A percentile compares a stretch with the other conserved stretches of the same genome.
These are phyloP conservation scores for Gremmenia infestans DNA, from an alignment of 2,329 filamentous ascomycete species.

Conservation along the genomic window DNA sequence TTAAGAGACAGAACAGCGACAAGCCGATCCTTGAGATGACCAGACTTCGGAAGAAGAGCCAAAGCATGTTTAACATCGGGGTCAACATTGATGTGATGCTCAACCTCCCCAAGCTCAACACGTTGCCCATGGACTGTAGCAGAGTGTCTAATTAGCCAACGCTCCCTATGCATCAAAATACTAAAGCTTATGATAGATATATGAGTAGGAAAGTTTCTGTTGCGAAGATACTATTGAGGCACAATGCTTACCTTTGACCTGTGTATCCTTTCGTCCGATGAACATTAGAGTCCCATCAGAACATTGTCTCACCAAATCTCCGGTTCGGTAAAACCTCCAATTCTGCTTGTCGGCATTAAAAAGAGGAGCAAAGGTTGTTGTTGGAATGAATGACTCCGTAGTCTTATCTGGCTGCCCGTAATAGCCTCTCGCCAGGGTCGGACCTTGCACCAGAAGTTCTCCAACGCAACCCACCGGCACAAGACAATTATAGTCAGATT, in stretches of 20 bases:
- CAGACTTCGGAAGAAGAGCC: conserved; percentile 1
- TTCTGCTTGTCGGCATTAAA: neutral
- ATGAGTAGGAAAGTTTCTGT: no score
- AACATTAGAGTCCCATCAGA: conserved; percentile 56
- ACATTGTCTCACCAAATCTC: conserved; percentile 41
- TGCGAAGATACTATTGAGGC: neutral
- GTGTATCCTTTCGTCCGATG: conserved; percentile 57
- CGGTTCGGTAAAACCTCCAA: conserved; percentile 30
- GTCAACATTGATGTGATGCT: conserved; percentile 19
- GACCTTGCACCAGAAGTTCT: conserved; percentile 19
- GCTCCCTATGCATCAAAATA: neutral
- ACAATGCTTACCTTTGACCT: conserved; percentile 27
- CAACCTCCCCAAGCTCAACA: conserved; percentile 58
- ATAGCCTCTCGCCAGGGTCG: conserved; percentile 17
- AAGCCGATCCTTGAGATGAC: conserved; percentile 1
- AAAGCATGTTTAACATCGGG: neutral
- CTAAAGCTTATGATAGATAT: no score
- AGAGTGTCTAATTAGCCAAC: neutral
- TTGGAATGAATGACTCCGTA: conserved; percentile 5
- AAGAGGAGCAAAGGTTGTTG: conserved; percentile 10
- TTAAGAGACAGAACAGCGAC: conserved; percentile 1
- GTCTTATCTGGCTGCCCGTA: conserved; percentile 14
- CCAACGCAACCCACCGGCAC: conserved; percentile 12
- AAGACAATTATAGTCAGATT: conserved; percentile 7
- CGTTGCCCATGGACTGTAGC: conserved; percentile 60